A percentile compares a stretch with the other conserved stretches of the same genome.
Conservation (phyloP, 257 asterid species). For the Plantago ovata region DNA sequence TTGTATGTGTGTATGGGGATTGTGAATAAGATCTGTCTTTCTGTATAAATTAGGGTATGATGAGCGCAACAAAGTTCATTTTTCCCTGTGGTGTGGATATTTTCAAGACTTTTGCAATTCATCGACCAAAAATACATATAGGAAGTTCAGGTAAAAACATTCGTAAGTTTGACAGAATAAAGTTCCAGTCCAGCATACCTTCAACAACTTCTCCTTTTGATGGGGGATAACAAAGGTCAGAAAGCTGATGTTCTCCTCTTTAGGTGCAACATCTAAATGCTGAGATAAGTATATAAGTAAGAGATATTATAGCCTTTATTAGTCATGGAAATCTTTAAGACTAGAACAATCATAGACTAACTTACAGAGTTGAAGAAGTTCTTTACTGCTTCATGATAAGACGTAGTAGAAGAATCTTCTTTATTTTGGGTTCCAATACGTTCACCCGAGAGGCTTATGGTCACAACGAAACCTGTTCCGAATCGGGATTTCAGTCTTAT, state of each 20-base stretch:
- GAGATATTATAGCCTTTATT: conserved; percentile 15
- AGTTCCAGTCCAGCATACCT: conserved; percentile 36
- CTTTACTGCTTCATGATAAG: conserved; percentile 58
- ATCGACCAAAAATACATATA: too few species aligned
- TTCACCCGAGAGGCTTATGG: conserved; percentile 65
- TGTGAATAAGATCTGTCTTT: too few species aligned
- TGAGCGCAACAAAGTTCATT: too few species aligned
- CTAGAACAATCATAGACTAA: conserved; percentile 10
- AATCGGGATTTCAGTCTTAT: conserved; percentile 82
- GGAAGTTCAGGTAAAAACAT: too few species aligned
- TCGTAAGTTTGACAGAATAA: too few species aligned
- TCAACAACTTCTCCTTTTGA: conserved; percentile 72
- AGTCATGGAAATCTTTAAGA: conserved; percentile 1
- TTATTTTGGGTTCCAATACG: conserved; percentile 36
- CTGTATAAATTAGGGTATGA: too few species aligned
- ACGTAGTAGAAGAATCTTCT: conserved; percentile 32
- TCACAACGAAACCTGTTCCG: conserved; percentile 88
- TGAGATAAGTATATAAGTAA: conserved; percentile 29
- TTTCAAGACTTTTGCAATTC: too few species aligned
- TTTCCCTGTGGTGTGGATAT: too few species aligned
- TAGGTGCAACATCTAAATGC: conserved; percentile 68
- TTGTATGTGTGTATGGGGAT: too few species aligned
- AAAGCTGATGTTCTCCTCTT: conserved; percentile 79
- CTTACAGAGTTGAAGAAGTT: conserved; percentile 73
- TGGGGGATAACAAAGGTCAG: conserved; percentile 88